Base-by-base conservation (phyloP, 208 protist species). In the Trypanosomatidae sp. region DNA sequence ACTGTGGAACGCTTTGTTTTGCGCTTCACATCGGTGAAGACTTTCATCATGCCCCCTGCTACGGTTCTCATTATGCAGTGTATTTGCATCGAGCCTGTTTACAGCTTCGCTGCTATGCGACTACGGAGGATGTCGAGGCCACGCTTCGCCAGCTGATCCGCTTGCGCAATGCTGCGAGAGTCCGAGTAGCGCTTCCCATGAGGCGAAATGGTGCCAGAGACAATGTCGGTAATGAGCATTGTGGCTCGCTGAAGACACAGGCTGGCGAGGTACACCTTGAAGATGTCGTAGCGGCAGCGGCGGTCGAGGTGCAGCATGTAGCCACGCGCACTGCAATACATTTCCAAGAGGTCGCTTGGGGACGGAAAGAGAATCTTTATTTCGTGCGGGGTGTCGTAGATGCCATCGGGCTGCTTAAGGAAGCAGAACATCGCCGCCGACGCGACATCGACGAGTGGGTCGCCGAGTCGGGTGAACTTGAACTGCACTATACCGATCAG, bases 361-460 rank as follows among this genome's bases (percentile, higher is more conserved):
- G 87, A 77, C 3, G 90, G 87, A 73, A 92, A 92, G 44, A 91
- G 74, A 28, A 70, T 74, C 66, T 88, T 76, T 25, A 90, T 76
- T 12, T 86, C 73, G 28, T 65, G 59, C 22, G 82, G 70, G 49
- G 84, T 60, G 7, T 76, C 87, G 66, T 77, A 91, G 67, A 91
- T 84, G 56, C 90, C 90, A 25, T 84, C 62, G 6, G 90, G 90
- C 39, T 80, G 59, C 13, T 67, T 73, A 22, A 91, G 58, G 52
- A 82, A 86, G 74, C 69, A 62, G 52, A 90, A 81, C 39, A 94
- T 72, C 15, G 87, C 80, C 0, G 89, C 72, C 41, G 76, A 86
- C 13, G 90, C 90, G 13, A 94, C 83, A 62, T 94, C 90, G 9
- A 90, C 66, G 39, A 94, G 75, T 0, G 90, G 90, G 75, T 94